Percentiles rank a stretch among this genome's conserved stretches.
phyloP scores from a whole-genome alignment of 768 basidiomycete species.

The Dacryopinax primogenitus region DNA sequence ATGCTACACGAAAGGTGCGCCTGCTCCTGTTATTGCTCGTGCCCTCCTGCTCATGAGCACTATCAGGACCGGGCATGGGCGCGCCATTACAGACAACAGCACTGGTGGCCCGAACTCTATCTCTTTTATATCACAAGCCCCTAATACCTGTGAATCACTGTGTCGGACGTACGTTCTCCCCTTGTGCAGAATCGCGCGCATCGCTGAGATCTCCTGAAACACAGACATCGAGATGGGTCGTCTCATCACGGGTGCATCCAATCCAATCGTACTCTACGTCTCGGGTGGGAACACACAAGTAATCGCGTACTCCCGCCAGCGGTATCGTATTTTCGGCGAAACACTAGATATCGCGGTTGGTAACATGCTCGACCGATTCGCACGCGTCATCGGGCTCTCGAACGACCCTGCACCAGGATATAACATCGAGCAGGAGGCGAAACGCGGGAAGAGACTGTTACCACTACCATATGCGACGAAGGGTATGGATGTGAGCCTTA shows the following conservation, averaged over 20 bases:
- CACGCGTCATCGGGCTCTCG: slow-evolving; percentile 80
- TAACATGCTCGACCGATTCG: slow-evolving; percentile 95
- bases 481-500: slow-evolving; percentile 94
- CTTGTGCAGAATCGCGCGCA: background rate
- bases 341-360: slow-evolving; percentile 99
- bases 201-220: slow-evolving; percentile 1
- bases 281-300: slow-evolving; percentile 99
- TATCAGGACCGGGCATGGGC: slow-evolving; percentile 94
- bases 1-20: slow-evolving; percentile 86
- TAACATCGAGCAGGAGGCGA: slow-evolving; percentile 94
- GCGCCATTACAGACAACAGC: slow-evolving; percentile 92
- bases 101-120: slow-evolving; percentile 80
- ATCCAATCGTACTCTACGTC: slow-evolving; percentile 94
- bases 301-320: slow-evolving; percentile 93
- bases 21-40: background rate
- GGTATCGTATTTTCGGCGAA: slow-evolving; percentile 97
- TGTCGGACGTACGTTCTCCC: slow-evolving; percentile 66
- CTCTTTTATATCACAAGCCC: slow-evolving; percentile 78
- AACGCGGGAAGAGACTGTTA: slow-evolving; percentile 74
- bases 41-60: background rate
- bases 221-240: slow-evolving; percentile 98
- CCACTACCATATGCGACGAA: slow-evolving; percentile 90
- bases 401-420: slow-evolving; percentile 95
- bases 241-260: slow-evolving; percentile 82
- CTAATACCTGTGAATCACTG: slow-evolving; percentile 98